Evolutionary conservation across 345 rosid genomes (phyloP).

Genomic region (Hypericum perforatum): DNA sequence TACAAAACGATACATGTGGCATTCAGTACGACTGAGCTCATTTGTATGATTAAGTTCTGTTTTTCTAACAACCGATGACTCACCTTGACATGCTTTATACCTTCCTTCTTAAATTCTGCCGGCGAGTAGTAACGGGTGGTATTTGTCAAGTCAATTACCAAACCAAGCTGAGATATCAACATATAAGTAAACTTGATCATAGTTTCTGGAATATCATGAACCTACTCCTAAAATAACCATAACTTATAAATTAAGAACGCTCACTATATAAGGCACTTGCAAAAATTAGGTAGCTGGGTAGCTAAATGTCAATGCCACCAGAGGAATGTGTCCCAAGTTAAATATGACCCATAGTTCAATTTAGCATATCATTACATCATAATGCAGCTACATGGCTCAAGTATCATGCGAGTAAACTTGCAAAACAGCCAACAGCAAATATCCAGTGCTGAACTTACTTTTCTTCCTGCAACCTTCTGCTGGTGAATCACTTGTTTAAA

Average conservation of each 20-base stretch:
- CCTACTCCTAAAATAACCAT: slow-evolving; percentile 1
- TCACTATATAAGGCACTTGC: too few relatives aligned
- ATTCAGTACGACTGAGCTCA: too few relatives aligned
- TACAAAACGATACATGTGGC: slow-evolving; percentile 18
- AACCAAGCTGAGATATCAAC: slow-evolving; percentile 60
- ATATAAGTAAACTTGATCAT: not conserved
- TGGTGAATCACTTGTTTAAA: slow-evolving; percentile 82
- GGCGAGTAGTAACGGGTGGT: slow-evolving; percentile 76
- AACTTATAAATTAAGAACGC: not conserved
- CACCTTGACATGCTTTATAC: slow-evolving; percentile 92
- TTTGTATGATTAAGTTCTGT: too few relatives aligned
- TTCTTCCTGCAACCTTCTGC: slow-evolving; percentile 68
- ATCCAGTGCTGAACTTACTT: slow-evolving; percentile 32
- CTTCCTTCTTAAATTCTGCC: slow-evolving; percentile 65
- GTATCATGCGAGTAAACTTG: not conserved
- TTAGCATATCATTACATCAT: not conserved
- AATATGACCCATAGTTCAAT: too few relatives aligned
- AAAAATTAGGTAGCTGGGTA: too few relatives aligned
- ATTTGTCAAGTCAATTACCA: slow-evolving; percentile 97
- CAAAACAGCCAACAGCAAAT: not conserved
- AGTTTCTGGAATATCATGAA: slow-evolving; percentile 1
- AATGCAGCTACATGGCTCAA: not conserved
- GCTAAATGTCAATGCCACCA: too few relatives aligned
- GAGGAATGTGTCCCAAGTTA: too few relatives aligned
- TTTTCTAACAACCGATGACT: slow-evolving; percentile 5